Conservation (phyloP, 192 early-diverging fungal species). For the Dissophora globulifera region DNA sequence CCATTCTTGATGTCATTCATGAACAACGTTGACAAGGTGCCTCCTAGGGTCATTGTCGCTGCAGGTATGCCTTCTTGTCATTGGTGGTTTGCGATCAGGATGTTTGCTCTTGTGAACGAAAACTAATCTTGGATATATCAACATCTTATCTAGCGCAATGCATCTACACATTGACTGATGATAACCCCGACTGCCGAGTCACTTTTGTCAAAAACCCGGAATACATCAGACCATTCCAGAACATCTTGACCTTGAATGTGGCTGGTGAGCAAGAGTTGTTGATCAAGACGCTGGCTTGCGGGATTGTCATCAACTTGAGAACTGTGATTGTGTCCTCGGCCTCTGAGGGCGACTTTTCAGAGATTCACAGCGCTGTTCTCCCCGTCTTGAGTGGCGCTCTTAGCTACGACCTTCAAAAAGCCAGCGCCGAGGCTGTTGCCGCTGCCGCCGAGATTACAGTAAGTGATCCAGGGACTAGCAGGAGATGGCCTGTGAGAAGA, state of each 20-base stretch:
- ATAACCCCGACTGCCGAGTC: constrained; percentile 69
- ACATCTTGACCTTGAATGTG: constrained; percentile 55
- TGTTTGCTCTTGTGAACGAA: too few species aligned
- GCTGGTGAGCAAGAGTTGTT: constrained; percentile 67
- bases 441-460: constrained; percentile 53
- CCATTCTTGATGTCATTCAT: constrained; percentile 80
- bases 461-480: constrained; percentile 14
- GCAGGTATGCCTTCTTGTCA: constrained; percentile 55
- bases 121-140: constrained; percentile 1
- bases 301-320: constrained; percentile 65
- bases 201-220: constrained; percentile 67
- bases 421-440: constrained; percentile 54
- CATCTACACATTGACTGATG: constrained; percentile 85
- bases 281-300: constrained; percentile 76
- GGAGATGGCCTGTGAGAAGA: too few species aligned
- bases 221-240: constrained; percentile 62
- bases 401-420: constrained; percentile 60
- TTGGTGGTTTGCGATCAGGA: not conserved
- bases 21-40: constrained; percentile 57
- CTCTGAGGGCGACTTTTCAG: constrained; percentile 44
- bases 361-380: constrained; percentile 57
- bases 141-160: constrained; percentile 69
- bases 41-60: constrained; percentile 60
- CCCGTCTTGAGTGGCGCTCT: constrained; percentile 59
- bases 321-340: constrained; percentile 49